These are phyloP conservation scores for Boletus vermiculosoides DNA, from an alignment of 768 basidiomycete genomes.

Conservation along the genomic window DNA sequence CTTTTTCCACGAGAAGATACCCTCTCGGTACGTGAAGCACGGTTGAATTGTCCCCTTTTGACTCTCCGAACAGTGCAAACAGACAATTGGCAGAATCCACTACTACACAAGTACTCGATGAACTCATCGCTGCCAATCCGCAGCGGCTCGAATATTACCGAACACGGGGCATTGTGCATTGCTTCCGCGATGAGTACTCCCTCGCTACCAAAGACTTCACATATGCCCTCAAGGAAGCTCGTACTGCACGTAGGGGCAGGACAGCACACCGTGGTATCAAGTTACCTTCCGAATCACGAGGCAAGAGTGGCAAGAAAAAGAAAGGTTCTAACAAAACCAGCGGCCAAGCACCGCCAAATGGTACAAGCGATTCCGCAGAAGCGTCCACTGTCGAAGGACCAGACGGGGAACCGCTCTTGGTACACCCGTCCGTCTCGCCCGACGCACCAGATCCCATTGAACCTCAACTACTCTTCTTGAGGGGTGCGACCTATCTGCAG, in stretches of 20 bases:
- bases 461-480: conserved; percentile 77
- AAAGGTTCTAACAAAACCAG: conserved; percentile 46
- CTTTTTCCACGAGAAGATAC: conserved; percentile 95
- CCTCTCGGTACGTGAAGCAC: conserved; percentile 65
- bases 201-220: conserved; percentile 81
- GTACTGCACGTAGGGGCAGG: conserved; percentile 65
- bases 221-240: conserved; percentile 73
- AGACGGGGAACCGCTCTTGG: conserved; percentile 49
- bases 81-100: conserved; percentile 88
- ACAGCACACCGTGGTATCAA: conserved; percentile 49
- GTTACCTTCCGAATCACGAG: conserved; percentile 36
- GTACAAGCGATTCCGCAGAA: conserved; percentile 53
- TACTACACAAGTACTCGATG: conserved; percentile 72
- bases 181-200: conserved; percentile 80
- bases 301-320: conserved; percentile 56
- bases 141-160: conserved; percentile 82
- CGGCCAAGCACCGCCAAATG: conserved; percentile 67
- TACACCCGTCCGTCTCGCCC: conserved; percentile 74
- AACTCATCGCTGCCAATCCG: conserved; percentile 70
- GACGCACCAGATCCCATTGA: conserved; percentile 87
- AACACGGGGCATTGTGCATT: conserved; percentile 87
- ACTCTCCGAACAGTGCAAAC: conserved; percentile 23
- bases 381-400: conserved; percentile 41
- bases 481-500: conserved; percentile 81
- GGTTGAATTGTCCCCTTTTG: conserved; percentile 6